phyloP scores from a whole-genome alignment of 2,329 filamentous ascomycete species.

The Xylariales sp. region DNA sequence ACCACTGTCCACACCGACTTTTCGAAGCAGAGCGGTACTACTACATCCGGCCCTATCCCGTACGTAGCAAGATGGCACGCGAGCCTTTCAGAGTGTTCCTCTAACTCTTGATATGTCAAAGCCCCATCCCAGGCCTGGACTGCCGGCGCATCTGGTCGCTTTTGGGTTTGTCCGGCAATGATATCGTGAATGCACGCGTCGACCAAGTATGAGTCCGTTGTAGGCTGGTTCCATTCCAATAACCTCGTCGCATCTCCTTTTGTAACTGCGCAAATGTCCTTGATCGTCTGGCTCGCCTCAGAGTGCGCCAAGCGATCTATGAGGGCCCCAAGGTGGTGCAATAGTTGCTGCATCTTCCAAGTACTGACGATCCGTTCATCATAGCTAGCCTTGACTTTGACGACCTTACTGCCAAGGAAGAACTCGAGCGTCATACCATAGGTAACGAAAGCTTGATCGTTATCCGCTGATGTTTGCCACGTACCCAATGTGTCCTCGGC shows the following conservation, averaged over 20 bases:
- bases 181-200: not conserved
- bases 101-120: not conserved
- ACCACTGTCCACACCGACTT: not conserved
- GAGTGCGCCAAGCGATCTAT: not conserved
- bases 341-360: not conserved
- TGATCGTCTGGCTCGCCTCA: not conserved
- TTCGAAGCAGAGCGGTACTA: constrained; percentile 10
- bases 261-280: not conserved
- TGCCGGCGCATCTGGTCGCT: not conserved
- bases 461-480: not conserved
- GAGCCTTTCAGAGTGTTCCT: not conserved
- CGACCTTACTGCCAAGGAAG: not conserved
- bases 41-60: constrained; percentile 25
- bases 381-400: not conserved
- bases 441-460: not conserved
- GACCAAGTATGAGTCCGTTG: not conserved
- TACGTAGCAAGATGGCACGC: not conserved
- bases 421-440: not conserved
- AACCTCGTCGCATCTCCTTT: not conserved
- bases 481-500: not conserved
- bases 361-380: not conserved
- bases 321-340: not conserved
- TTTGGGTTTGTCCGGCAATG: not conserved
- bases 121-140: not conserved
- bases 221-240: not conserved